A percentile compares a stretch with the other conserved stretches of the same genome.
phyloP scores from a whole-genome alignment of 805 yeast genomes.

The Kluyveromyces starmeri region DNA sequence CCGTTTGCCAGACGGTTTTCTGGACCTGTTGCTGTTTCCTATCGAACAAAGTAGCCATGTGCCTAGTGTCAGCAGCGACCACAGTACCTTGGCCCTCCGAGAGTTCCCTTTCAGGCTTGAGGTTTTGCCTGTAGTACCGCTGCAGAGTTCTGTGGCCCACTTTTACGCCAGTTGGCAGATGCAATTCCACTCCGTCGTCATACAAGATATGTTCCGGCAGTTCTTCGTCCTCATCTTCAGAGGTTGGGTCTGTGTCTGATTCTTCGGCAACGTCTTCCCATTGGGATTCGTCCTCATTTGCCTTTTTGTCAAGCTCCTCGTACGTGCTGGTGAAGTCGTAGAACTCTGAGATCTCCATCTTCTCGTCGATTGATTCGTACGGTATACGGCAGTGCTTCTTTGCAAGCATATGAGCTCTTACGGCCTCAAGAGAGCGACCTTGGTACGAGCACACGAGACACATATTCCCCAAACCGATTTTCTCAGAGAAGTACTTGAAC shows the following conservation, averaged over 20 bases:
- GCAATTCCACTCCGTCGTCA: slow-evolving; percentile 59
- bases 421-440: slow-evolving; percentile 77
- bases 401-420: slow-evolving; percentile 80
- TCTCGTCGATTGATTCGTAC: slow-evolving; percentile 76
- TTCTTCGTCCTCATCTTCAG: slow-evolving; percentile 25
- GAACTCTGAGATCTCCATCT: slow-evolving; percentile 80
- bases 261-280: slow-evolving; percentile 27
- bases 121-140: slow-evolving; percentile 69
- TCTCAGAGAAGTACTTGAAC: slow-evolving; percentile 73
- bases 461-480: slow-evolving; percentile 84
- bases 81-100: slow-evolving; percentile 81
- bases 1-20: slow-evolving; percentile 65
- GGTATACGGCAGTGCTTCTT: slow-evolving; percentile 89
- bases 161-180: slow-evolving; percentile 73
- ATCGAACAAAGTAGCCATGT: slow-evolving; percentile 31
- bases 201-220: slow-evolving; percentile 38
- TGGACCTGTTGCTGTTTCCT: slow-evolving; percentile 39
- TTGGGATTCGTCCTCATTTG: slow-evolving; percentile 25
- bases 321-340: slow-evolving; percentile 83
- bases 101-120: slow-evolving; percentile 46
- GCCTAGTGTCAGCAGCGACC: slow-evolving; percentile 74
- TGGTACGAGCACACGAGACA: slow-evolving; percentile 81
- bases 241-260: slow-evolving; percentile 31
- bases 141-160: slow-evolving; percentile 82
- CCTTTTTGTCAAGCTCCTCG: slow-evolving; percentile 17